Percentiles rank a stretch among this genome's conserved stretches.
phyloP scores from a whole-genome alignment of 2,329 filamentous ascomycete genomes.

The Hortaea werneckii region DNA sequence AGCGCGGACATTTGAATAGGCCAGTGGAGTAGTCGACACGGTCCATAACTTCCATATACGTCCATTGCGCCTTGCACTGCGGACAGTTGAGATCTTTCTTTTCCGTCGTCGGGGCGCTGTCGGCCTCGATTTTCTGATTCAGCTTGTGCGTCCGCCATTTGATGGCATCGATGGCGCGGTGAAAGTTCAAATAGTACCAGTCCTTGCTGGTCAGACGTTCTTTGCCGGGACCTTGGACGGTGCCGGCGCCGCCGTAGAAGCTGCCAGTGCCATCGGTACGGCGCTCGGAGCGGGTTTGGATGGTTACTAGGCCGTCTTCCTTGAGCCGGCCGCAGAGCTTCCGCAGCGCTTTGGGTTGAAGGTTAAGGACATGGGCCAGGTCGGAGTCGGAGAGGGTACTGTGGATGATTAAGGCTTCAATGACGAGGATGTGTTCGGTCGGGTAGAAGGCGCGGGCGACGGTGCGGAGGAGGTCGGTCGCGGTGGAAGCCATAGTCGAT shows the following conservation, averaged over 20 bases:
- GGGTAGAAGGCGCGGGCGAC: constrained; percentile 80
- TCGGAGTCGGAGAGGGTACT: constrained; percentile 74
- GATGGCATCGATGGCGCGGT: constrained; percentile 87
- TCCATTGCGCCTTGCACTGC: constrained; percentile 77
- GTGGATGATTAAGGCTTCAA: constrained; percentile 70
- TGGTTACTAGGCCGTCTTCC: constrained; percentile 74
- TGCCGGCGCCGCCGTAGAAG: constrained; percentile 3
- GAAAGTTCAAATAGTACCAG: constrained; percentile 96
- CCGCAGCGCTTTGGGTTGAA: constrained; percentile 85
- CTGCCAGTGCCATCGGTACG: constrained; percentile 22
- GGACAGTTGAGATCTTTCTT: constrained; percentile 86
- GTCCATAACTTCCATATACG: constrained; percentile 79
- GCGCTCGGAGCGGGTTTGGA: constrained; percentile 47
- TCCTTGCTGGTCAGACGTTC: constrained; percentile 48
- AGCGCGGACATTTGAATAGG: constrained; percentile 72
- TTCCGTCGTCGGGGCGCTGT: constrained; percentile 66
- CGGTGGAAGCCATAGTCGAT: constrained; percentile 27
- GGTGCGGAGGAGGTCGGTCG: constrained; percentile 72
- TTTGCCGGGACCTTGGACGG: constrained; percentile 17
- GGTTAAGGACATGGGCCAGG: constrained; percentile 73
- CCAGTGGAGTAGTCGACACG: constrained; percentile 47
- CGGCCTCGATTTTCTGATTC: constrained; percentile 77
- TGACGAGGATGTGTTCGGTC: constrained; percentile 69
- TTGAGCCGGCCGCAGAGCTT: constrained; percentile 76
- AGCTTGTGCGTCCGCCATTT: constrained; percentile 88